phyloP scores from a whole-genome alignment of 1,284 basidiomycete species.

The Somion occarium region DNA sequence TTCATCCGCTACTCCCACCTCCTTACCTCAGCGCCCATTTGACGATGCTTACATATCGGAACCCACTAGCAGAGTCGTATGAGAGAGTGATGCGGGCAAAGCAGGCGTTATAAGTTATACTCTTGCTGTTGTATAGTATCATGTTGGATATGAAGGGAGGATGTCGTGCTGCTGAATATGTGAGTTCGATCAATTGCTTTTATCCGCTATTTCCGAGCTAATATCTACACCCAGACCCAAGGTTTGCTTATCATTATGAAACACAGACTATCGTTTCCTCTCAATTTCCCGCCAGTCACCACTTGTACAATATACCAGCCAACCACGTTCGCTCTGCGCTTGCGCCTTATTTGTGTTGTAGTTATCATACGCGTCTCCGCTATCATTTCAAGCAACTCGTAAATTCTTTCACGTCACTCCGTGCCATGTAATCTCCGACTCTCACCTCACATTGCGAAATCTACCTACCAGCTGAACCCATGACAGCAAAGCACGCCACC shows the following conservation, averaged over 20 bases:
- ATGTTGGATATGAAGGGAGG: not conserved
- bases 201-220: not conserved
- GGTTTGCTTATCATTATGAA: not conserved
- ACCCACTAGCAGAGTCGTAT: conserved; percentile 63
- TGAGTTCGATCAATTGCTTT: not conserved
- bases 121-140: not conserved
- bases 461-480: too few species aligned
- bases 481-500: too few species aligned
- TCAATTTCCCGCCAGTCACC: not conserved
- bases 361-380: not conserved
- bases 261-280: not conserved
- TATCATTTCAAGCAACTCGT: not conserved
- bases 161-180: not conserved
- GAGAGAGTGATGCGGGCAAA: conserved; percentile 62
- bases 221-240: not conserved
- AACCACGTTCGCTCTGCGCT: not conserved
- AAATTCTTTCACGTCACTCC: too few species aligned
- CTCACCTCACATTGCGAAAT: too few species aligned
- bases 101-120: conserved; percentile 20
- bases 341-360: not conserved
- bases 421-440: too few species aligned
- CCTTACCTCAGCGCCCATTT: conserved; percentile 67
- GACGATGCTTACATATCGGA: conserved; percentile 56
- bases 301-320: not conserved
- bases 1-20: conserved; percentile 63